Base-by-base conservation (phyloP, 2,329 filamentous ascomycete species). In the Sporothrix curviconia region DNA sequence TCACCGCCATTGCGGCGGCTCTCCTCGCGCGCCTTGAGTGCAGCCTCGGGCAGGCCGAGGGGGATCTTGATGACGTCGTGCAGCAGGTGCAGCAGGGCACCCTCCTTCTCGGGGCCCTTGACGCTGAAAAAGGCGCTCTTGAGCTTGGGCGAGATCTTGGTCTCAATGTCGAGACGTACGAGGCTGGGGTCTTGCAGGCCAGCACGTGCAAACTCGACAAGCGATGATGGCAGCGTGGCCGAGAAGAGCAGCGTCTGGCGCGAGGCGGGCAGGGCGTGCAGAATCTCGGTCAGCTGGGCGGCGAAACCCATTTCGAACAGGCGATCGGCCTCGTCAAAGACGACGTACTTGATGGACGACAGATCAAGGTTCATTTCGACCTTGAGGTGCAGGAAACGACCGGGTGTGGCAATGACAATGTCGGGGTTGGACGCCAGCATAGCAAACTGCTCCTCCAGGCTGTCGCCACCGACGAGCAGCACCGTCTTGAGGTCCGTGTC, bases 291-390 rank as follows among this genome's bases (percentile, higher is more conserved):
- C 64, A 99, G 77, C 68, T 99, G 94, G 3, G 89, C 85, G 4
- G 92, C 91, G 69, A 99, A 99, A 65, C 94, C 95, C 92, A 99
- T 96, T 69, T 99, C 94, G 71, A 99, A 99, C 19, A 99, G 78
- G 55, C 94, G 83, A 78, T 99, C 94, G 1, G 94, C 94, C 71
- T 99, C 94, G 69, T 99, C 94, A 63, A 99, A 99, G 8, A 99
- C 94, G 24, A 96, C 90, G 67, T 99, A 99, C 64, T 84, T 82
- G 60, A 99, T 86, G 4, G 90, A 95, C 0, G 87, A 90, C n/a
- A 99, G 75, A 67, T 96, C 90, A 54, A 99, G 73, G 9, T 80
- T 79, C 95, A 99, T 99, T 69, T 99, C 94, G 19, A 97, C 92
- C 73, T 97, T 95, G 62, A 99, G 74, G 78, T 99, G 94, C 64